Evolutionary conservation across 2,329 filamentous ascomycete genomes (phyloP), one percentile per base, ranked within the genome.

Genomic region (Fusarium chaquense): DNA sequence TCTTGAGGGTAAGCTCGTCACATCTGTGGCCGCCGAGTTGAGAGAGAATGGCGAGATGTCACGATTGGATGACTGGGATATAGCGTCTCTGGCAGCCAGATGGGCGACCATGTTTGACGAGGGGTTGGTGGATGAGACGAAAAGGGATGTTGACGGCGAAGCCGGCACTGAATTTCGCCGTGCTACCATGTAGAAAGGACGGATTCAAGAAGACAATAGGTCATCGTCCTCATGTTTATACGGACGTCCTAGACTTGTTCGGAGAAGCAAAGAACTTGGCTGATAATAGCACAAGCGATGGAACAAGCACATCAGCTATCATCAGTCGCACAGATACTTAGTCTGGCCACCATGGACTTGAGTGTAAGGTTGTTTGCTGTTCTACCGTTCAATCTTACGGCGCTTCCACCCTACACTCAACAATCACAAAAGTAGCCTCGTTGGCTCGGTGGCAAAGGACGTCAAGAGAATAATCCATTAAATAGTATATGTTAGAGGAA

Each of bases 1-100:
- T 1, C 80, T 98, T 40, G 89, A 91, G 65, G 94, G 91, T 26
- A 93, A 92, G 81, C 84, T 86, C 64, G 90, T 93, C 55, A 97
- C 93, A n/a, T 94, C 88, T 77, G 85, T 97, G 62, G 82, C 83
- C 68, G 83, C 81, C 40, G 85, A 92, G 78, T 66, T 83, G 33
- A 47, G 38, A 24, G 51, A 54, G 24, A 64, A 47, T 18, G 62
- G 58, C 12, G 55, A 52, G 77, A 58, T 51, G 26, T 41, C 38
- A 47, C 26, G 20, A 30, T 36, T 69, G 24, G 47, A 36, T n/a
- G 40, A 32, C 8, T 79, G 75, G 76, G 71, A 79, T n/a, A 60
- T 78, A 50, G 58, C 67, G 12, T 58, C 53, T 7, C 18, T 81
- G 33, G 79, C 79, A 7, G 62, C 43, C n/a, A 66, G 57, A 18